Conservation (phyloP, 805 yeast species). For the Pichia scutulata region DNA sequence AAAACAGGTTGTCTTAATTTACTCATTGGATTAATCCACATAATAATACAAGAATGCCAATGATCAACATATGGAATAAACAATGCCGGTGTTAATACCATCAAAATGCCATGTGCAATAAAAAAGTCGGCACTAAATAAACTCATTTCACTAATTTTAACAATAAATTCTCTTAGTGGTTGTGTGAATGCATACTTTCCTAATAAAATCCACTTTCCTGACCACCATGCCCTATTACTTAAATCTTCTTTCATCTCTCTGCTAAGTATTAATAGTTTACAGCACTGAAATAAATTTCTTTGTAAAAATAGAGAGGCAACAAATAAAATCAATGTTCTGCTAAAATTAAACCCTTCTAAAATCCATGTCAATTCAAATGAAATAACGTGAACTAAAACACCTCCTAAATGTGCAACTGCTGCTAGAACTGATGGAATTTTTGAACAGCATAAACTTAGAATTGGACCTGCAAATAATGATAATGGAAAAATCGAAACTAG, state of each 20-base stretch:
- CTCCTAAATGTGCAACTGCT: constrained; percentile 31
- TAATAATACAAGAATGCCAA: constrained; percentile 41
- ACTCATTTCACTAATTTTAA: constrained; percentile 39
- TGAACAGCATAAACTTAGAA: constrained; percentile 27
- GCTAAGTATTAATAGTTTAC: constrained; percentile 29
- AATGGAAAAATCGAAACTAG: constrained; percentile 29
- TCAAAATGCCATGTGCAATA: constrained; percentile 35
- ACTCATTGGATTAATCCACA: constrained; percentile 40
- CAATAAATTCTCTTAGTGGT: constrained; percentile 38
- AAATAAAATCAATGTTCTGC: constrained; percentile 33
- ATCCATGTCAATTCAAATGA: constrained; percentile 32
- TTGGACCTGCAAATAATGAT: constrained; percentile 33
- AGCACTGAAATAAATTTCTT: constrained; percentile 28
- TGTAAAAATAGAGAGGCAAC: constrained; percentile 34
- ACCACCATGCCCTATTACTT: constrained; percentile 46
- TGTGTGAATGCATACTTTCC: constrained; percentile 33
- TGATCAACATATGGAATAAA: constrained; percentile 41
- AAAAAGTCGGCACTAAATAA: constrained; percentile 41
- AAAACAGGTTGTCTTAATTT: constrained; percentile 33
- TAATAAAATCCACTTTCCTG: constrained; percentile 39
- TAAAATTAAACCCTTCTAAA: constrained; percentile 36
- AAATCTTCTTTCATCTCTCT: constrained; percentile 36
- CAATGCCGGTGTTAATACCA: constrained; percentile 33
- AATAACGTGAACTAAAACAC: constrained; percentile 29
- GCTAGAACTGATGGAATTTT: constrained; percentile 33